Conservation (phyloP, 106 monocot genomes). For the Acorus calamus region DNA sequence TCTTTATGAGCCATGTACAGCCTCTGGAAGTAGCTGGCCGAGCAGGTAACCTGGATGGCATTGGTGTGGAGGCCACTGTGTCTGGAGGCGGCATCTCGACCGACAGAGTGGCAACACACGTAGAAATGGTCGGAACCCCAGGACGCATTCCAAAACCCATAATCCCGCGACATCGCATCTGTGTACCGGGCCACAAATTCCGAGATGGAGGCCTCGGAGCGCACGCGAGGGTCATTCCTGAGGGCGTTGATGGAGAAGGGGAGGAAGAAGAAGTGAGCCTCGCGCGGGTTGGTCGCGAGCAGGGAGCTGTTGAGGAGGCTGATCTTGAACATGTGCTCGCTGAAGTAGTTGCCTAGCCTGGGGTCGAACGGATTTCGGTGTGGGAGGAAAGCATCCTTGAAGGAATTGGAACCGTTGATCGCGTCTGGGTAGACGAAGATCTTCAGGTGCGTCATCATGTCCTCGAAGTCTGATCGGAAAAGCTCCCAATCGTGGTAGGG, state of each 20-base stretch:
- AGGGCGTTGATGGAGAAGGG: conserved; percentile 19
- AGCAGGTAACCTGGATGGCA: conserved; percentile 10
- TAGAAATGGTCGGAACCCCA: conserved; percentile 15
- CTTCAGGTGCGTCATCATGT: conserved; percentile 3
- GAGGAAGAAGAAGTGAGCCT: conserved; percentile 15
- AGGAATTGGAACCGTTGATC: conserved; percentile 1
- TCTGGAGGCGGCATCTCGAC: conserved; percentile 3
- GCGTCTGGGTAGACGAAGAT: conserved; percentile 19
- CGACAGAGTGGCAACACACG: conserved; percentile 13
- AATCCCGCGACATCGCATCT: not conserved
- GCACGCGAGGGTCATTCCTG: conserved; percentile 11
- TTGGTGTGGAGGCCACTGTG: not conserved
- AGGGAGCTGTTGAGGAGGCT: conserved; percentile 13
- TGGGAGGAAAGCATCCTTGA: conserved; percentile 3
- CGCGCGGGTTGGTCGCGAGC: not conserved
- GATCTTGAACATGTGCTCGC: conserved; percentile 17
- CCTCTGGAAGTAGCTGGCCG: conserved; percentile 17
- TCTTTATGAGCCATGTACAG: conserved; percentile 11
- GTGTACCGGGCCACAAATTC: conserved; percentile 5
- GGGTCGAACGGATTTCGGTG: conserved; percentile 6
- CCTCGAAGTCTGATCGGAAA: not conserved
- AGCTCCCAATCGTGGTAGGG: conserved; percentile 3
- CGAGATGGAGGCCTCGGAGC: conserved; percentile 5
- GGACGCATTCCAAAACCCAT: conserved; percentile 4
- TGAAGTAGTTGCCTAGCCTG: conserved; percentile 13